Conservation (phyloP, 192 early-diverging fungal species). For the Entomortierella lignicola region DNA sequence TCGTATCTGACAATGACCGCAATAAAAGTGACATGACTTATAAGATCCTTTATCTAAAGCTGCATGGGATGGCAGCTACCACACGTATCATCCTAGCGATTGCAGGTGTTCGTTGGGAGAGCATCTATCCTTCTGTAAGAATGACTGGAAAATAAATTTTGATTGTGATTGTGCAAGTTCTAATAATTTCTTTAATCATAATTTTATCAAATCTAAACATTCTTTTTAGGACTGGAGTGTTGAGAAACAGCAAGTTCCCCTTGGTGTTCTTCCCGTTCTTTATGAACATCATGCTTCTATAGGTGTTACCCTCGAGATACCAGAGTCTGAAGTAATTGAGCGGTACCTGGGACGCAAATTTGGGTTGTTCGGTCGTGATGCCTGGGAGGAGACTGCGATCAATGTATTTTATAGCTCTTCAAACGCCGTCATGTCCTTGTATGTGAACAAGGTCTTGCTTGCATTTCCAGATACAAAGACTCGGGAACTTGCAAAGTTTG, state of each 20-base stretch:
- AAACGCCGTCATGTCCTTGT: slow-evolving; percentile 32
- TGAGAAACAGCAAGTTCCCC: slow-evolving; percentile 16
- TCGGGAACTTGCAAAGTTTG: slow-evolving; percentile 27
- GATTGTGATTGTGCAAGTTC: no score
- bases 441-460: slow-evolving; percentile 42
- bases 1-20: not conserved
- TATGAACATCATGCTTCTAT: slow-evolving; percentile 16
- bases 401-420: slow-evolving; percentile 40
- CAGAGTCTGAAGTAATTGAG: slow-evolving; percentile 62
- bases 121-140: slow-evolving; percentile 23
- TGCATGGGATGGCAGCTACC: slow-evolving; percentile 43
- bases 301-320: slow-evolving; percentile 39
- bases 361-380: slow-evolving; percentile 30
- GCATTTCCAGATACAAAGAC: slow-evolving; percentile 40
- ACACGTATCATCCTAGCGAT: slow-evolving; percentile 28
- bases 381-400: slow-evolving; percentile 51
- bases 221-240: slow-evolving; percentile 31
- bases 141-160: not conserved
- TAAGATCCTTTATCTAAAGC: slow-evolving; percentile 32
- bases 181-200: no score
- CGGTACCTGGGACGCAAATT: slow-evolving; percentile 61
- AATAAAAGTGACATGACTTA: not conserved
- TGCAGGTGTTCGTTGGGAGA: slow-evolving; percentile 24
- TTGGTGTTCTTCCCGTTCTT: slow-evolving; percentile 35
- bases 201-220: no score